These are phyloP conservation scores for Pythium vanterpoolii DNA, from an alignment of 352 stramenopile species.

Conservation along the genomic window DNA sequence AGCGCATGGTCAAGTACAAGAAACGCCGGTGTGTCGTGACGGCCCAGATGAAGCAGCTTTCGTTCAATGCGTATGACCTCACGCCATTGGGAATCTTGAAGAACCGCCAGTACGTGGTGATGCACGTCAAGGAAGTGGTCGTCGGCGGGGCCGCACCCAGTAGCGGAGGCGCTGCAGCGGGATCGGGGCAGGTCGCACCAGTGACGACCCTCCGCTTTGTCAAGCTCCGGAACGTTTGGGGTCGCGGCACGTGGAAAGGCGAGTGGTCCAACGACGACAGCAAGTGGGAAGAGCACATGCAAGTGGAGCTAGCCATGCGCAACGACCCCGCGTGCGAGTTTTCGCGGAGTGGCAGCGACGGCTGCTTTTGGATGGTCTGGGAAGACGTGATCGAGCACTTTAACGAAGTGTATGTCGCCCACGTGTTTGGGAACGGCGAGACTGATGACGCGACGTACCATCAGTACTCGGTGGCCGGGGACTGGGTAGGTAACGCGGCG, in stretches of 20 bases:
- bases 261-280: slow-evolving; percentile 82
- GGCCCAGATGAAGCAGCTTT: slow-evolving; percentile 63
- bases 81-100: slow-evolving; percentile 65
- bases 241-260: slow-evolving; percentile 71
- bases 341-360: slow-evolving; percentile 63
- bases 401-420: slow-evolving; percentile 62
- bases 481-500: slow-evolving; percentile 42
- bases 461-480: slow-evolving; percentile 56
- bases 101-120: slow-evolving; percentile 74
- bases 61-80: slow-evolving; percentile 58
- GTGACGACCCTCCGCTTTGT: slow-evolving; percentile 53
- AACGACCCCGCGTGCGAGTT: slow-evolving; percentile 60
- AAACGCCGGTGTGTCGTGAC: slow-evolving; percentile 61
- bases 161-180: background rate
- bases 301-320: slow-evolving; percentile 64
- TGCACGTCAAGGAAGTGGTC: slow-evolving; percentile 62
- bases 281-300: slow-evolving; percentile 81
- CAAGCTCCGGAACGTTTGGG: slow-evolving; percentile 83
- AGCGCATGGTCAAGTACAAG: slow-evolving; percentile 57
- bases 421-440: slow-evolving; percentile 33
- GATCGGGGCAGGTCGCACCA: background rate
- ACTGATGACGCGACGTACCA: slow-evolving; percentile 25
- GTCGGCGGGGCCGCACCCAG: slow-evolving; percentile 4
- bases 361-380: slow-evolving; percentile 83
- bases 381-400: slow-evolving; percentile 73